Evolutionary conservation across 257 asterid genomes (phyloP).

Genomic region (Verbascum thapsus): DNA sequence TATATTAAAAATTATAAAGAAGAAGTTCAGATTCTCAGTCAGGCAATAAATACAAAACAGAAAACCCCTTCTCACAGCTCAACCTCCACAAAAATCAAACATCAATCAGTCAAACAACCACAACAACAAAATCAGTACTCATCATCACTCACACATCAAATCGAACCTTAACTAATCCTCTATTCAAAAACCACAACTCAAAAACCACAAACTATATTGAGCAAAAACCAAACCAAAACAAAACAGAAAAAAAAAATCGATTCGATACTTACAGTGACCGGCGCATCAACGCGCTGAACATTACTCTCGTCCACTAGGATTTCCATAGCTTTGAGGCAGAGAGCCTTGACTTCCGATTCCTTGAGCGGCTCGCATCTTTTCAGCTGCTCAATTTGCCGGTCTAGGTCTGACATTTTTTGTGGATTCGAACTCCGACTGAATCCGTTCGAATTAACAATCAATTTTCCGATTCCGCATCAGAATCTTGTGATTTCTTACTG

Average conservation of each 20-base stretch:
- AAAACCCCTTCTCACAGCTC: slow-evolving; percentile 10
- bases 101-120: slow-evolving; percentile 18
- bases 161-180: slow-evolving; percentile 2
- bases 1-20: too few relatives aligned
- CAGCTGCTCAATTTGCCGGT: slow-evolving; percentile 91
- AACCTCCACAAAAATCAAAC: slow-evolving; percentile 23
- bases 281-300: slow-evolving; percentile 95
- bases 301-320: slow-evolving; percentile 95
- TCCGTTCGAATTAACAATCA: neutral
- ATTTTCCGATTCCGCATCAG: slow-evolving; percentile 18
- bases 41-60: neutral
- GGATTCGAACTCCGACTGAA: slow-evolving; percentile 12
- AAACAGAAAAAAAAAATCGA: neutral
- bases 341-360: slow-evolving; percentile 85
- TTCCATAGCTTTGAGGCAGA: slow-evolving; percentile 90
- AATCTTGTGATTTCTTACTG: neutral
- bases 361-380: slow-evolving; percentile 86
- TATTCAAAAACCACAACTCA: slow-evolving; percentile 4
- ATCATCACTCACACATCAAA: neutral
- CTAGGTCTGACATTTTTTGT: slow-evolving; percentile 84
- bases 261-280: slow-evolving; percentile 65
- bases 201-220: neutral
- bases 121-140: slow-evolving; percentile 15
- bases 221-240: neutral
- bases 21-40: neutral